A percentile compares a stretch with the other conserved stretches of the same genome.
Evolutionary conservation across 2,329 filamentous ascomycete species (phyloP).

Genomic region (Ophiostoma novo-ulmi): DNA sequence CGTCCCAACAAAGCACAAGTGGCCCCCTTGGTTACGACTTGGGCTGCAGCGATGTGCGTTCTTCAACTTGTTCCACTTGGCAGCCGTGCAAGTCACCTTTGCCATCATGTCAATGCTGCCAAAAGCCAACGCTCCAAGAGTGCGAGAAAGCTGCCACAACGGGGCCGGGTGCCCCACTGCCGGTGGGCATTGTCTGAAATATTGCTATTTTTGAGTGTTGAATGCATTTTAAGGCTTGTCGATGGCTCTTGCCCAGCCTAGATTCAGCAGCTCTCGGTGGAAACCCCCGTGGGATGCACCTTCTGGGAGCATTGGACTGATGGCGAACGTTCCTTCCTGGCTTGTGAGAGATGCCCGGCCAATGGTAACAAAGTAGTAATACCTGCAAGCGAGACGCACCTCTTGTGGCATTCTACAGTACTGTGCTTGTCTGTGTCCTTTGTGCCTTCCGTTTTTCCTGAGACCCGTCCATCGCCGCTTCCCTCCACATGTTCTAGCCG

Average conservation of each 20-base stretch:
- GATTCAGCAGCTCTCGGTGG: background rate
- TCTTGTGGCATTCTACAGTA: background rate
- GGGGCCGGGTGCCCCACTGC: background rate
- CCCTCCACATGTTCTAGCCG: background rate
- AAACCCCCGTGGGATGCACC: background rate
- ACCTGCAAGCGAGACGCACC: background rate
- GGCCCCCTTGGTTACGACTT: background rate
- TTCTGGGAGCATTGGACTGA: background rate
- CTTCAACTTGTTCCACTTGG: conserved; percentile 12
- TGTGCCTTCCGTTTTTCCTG: background rate
- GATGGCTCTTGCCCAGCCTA: background rate
- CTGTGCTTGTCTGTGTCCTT: background rate
- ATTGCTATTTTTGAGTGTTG: background rate
- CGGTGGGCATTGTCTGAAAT: background rate
- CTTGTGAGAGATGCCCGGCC: background rate
- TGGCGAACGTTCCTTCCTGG: background rate
- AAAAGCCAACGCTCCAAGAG: no score
- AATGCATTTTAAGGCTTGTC: background rate
- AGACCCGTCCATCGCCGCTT: conserved; percentile 9
- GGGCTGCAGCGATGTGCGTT: conserved; percentile 9
- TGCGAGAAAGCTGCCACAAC: background rate
- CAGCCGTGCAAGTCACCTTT: background rate
- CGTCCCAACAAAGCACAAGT: conserved; percentile 17
- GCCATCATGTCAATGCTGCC: background rate
- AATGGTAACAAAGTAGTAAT: background rate